Percentiles rank a stretch among this genome's conserved stretches.
Conservation (phyloP, 2,329 filamentous ascomycete genomes). For the Cercospora janseana region DNA sequence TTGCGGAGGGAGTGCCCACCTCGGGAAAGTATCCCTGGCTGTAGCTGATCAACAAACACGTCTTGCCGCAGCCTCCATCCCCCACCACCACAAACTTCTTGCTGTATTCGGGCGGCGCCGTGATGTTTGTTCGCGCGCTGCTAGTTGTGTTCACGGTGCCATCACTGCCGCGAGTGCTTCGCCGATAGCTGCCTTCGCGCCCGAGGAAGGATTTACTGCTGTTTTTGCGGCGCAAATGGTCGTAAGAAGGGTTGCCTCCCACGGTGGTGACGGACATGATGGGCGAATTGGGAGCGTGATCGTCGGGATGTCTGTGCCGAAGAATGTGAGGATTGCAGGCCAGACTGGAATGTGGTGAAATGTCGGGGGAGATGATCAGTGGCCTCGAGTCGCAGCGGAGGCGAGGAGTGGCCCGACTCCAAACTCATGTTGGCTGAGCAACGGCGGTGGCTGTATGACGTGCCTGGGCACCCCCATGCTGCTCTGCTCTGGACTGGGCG, state of each 20-base stretch:
- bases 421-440: too few species aligned
- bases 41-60: slow-evolving; percentile 96
- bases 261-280: slow-evolving; percentile 37
- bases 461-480: too few species aligned
- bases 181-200: slow-evolving; percentile 36
- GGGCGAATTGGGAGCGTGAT: slow-evolving; percentile 4
- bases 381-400: background rate
- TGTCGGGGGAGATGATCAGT: background rate
- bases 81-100: slow-evolving; percentile 99
- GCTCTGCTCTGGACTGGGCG: too few species aligned
- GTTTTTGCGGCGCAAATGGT: slow-evolving; percentile 59
- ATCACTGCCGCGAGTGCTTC: slow-evolving; percentile 64
- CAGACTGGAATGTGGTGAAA: slow-evolving; percentile 6
- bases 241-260: slow-evolving; percentile 47
- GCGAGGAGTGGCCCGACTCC: too few species aligned
- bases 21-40: slow-evolving; percentile 98
- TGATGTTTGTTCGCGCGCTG: slow-evolving; percentile 76
- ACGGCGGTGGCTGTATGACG: too few species aligned
- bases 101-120: slow-evolving; percentile 87
- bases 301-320: slow-evolving; percentile 7
- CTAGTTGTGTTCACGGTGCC: slow-evolving; percentile 82
- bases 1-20: slow-evolving; percentile 53
- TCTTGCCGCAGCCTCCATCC: slow-evolving; percentile 97
- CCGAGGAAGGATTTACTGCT: slow-evolving; percentile 37
- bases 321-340: slow-evolving; percentile 17